Evolutionary conservation across 352 stramenopile species (phyloP).

Genomic region (Albugo candida): DNA sequence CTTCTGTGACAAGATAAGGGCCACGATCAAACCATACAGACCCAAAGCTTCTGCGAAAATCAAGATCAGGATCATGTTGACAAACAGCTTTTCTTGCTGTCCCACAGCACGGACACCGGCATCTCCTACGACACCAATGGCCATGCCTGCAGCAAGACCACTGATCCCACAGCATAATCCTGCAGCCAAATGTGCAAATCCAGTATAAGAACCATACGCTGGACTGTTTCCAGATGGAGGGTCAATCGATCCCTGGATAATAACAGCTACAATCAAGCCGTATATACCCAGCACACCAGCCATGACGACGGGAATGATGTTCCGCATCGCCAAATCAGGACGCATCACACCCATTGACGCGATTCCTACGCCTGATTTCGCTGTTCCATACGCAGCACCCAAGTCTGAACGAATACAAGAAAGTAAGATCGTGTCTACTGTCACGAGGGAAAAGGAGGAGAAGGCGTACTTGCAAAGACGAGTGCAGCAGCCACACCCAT

Average conservation of each 20-base stretch:
- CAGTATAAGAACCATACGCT: constrained; percentile 87
- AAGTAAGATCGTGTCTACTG: not conserved
- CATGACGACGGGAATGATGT: constrained; percentile 99
- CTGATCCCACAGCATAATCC: constrained; percentile 88
- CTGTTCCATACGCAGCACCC: constrained; percentile 91
- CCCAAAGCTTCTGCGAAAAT: constrained; percentile 98
- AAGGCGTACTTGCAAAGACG: constrained; percentile 80
- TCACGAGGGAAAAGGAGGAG: not conserved
- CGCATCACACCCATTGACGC: constrained; percentile 91
- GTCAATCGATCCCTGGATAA: constrained; percentile 85
- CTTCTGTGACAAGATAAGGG: constrained; percentile 81
- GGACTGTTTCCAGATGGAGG: constrained; percentile 34
- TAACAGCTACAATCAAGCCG: constrained; percentile 89
- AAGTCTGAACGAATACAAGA: constrained; percentile 51
- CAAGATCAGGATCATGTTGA: constrained; percentile 97
- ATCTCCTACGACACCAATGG: constrained; percentile 92
- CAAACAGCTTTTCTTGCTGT: constrained; percentile 96
- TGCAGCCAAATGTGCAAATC: constrained; percentile 86
- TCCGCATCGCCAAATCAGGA: constrained; percentile 93
- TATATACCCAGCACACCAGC: constrained; percentile 95
- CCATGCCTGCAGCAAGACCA: constrained; percentile 85
- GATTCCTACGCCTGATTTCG: constrained; percentile 95
- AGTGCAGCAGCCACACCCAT: constrained; percentile 93
- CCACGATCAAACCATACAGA: constrained; percentile 93
- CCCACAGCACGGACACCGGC: constrained; percentile 91